phyloP scores from a whole-genome alignment of 1,139 yeast genomes.

The Zygoascus hellenicus region DNA sequence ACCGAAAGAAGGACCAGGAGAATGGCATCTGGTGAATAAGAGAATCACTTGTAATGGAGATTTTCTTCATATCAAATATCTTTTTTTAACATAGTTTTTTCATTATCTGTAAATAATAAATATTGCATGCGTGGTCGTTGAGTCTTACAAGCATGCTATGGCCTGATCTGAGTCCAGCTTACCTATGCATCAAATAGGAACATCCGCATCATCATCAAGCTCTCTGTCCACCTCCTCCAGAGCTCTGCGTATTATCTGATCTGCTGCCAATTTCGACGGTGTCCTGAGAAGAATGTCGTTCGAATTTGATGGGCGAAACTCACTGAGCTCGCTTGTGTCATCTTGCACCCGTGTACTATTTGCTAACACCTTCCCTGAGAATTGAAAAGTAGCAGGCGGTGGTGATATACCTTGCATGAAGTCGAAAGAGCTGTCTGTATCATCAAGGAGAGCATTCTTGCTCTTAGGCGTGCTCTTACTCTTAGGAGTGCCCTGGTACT shows the following conservation, averaged over 20 bases:
- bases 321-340: too few relatives aligned
- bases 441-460: slow-evolving; percentile 6
- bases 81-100: not conserved
- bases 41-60: too few relatives aligned
- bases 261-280: slow-evolving; percentile 28
- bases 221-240: slow-evolving; percentile 12
- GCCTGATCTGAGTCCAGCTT: too few relatives aligned
- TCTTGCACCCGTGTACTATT: too few relatives aligned
- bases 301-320: too few relatives aligned
- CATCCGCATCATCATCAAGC: slow-evolving; percentile 9
- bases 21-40: slow-evolving; percentile 4
- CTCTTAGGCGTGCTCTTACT: too few relatives aligned
- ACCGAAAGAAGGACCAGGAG: slow-evolving; percentile 25
- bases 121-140: not conserved
- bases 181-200: too few relatives aligned
- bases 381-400: slow-evolving; percentile 25
- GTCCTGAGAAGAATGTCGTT: slow-evolving; percentile 19
- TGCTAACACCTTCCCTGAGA: slow-evolving; percentile 1
- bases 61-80: too few relatives aligned
- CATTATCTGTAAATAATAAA: slow-evolving; percentile 1
- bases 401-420: slow-evolving; percentile 28
- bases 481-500: too few relatives aligned
- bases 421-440: slow-evolving; percentile 17
- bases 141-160: not conserved
- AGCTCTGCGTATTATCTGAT: slow-evolving; percentile 24